Evolutionary conservation across 2,329 filamentous ascomycete species (phyloP), one percentile per base, ranked within the genome.

Genomic region (Ophiostoma ips): DNA sequence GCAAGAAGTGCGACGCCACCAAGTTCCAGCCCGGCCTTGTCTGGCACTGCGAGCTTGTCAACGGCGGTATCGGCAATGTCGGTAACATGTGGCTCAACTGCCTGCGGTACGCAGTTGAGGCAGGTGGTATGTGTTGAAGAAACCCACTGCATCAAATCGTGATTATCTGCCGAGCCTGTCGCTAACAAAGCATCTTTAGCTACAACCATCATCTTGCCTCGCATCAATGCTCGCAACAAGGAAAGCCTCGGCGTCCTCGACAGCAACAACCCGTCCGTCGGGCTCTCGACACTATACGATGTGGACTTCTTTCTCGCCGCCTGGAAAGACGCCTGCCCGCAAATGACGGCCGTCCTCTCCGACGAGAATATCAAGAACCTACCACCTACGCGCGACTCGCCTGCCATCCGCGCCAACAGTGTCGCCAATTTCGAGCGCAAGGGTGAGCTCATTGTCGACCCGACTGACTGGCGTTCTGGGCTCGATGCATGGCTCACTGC

Each of bases 41-140:
- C 16, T 63, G 67, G 56, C 60, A 63, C 33, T 63, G 67, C 38
- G 61, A 59, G 9, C 57, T 62, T 24, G 60, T 63, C 15, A 60
- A 62, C 11, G 66, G 66, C 12, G 65, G 63, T 2, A 60, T 68
- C 16, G 65, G 61, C 8, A 64, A 66, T 43, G 58, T 65, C 10
- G 59, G 62, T 47, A 63, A 64, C 51, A 61, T 62, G 40, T 57
- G 65, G 50, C 55, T 67, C 37, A 64, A 64, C 52, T 68, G 65
- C 54, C 50, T 67, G 8, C 60, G 63, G 48, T 65, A 61, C 49
- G 63, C 64, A 6, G 62, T 68, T 33, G 61, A 65, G 51, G 55
- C 53, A 3, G 53, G 53, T 44, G 52, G 53, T 52, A 30, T 13
- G 51, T 45, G 5, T 33, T 15, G n/a, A 4, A 12, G 11, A n/a